Evolutionary conservation across 2,329 filamentous ascomycete species (phyloP), one percentile per base, ranked within the genome.

Genomic region (Colletotrichum viniferum): DNA sequence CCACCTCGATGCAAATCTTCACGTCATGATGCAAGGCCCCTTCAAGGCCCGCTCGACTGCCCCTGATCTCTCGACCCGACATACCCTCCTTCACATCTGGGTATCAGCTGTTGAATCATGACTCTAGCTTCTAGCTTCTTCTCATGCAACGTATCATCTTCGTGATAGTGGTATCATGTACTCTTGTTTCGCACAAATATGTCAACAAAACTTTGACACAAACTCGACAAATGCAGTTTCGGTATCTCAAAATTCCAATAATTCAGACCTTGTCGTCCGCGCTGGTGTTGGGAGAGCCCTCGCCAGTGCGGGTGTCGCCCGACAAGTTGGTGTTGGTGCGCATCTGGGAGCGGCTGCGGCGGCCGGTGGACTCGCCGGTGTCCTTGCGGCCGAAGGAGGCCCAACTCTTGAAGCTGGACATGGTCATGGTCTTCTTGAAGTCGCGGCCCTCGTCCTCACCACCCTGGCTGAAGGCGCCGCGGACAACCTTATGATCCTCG

Each of bases 401-500:
- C 86, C 86, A 87, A 16, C 85, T 86, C 82, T 85, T 86, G 77
- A 91, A 85, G 78, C 88, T 90, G 48, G 87, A 87, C 78, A 90
- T 85, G 75, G 88, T 90, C 81, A 90, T 83, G 24, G 87, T 88
- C 79, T 85, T 87, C 77, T 83, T 86, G 65, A 85, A 83, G 7
- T 85, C 86, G 36, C 84, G 81, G 5, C 81, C 82, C 26, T 78
- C 78, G 13, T 88, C 86, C 36, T 88, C 85, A 56, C 87, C 85
- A 18, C 89, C 90, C 81, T 91, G 90, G 55, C 85, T 86, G 86
- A 90, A 91, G 24, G 83, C 79, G 43, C 89, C 89, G 48, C 85
- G 84, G 67, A 87, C 85, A 34, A 90, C 88, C 62, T 87, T 85
- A 26, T 85, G 83, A 73, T 90, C 89, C 78, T 91, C 87, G 69